Evolutionary conservation across 768 basidiomycete genomes (phyloP), one percentile per base, ranked within the genome.

Genomic region (Collybiopsis confluens): DNA sequence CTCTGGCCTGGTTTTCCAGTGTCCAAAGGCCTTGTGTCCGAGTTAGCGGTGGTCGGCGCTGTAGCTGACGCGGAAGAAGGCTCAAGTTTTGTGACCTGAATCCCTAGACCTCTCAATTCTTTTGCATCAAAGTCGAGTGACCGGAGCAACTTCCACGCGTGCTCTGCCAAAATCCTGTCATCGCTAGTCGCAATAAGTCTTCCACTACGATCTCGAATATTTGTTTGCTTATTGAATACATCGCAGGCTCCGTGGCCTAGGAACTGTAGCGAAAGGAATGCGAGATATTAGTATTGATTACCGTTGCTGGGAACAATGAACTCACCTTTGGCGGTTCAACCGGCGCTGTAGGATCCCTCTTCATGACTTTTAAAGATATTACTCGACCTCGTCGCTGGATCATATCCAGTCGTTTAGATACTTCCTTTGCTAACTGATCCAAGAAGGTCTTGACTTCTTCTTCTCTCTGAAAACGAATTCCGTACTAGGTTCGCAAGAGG

Each of bases 81-180:
- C 68, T 97, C 92, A 4, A 98, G 76, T 65, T 94, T 98, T 62
- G 88, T 85, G 11, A 98, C 81, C 61, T 95, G 92, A 7, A 98
- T 86, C 0, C 91, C 93, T 53, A 98, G 81, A 1, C 96, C 96
- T 20, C 96, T 79, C n/a, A 98, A 71, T 57, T 98, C 96, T 55
- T 74, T 81, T 0, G 93, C 84, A 57, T 92, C 88, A 46, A 97
- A 87, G 35, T 78, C 73, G 66, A 93, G 85, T 1, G 80, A 77
- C 59, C 80, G 75, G 27, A 96, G 73, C 15, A 97, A 68, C 56
- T 80, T 78, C 82, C 88, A 90, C 5, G 91, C 88, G 56, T 85
- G 83, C 23, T 85, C 78, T 0, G 84, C 90, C 37, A 99, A 87
- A 35, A 85, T 69, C 36, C 72, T 76, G 13, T 78, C 70, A 57